A percentile compares a stretch with the other conserved stretches of the same genome.
Conservation (phyloP, 148 eudicot genomes). For the Mesembryanthemum crystallinum region DNA sequence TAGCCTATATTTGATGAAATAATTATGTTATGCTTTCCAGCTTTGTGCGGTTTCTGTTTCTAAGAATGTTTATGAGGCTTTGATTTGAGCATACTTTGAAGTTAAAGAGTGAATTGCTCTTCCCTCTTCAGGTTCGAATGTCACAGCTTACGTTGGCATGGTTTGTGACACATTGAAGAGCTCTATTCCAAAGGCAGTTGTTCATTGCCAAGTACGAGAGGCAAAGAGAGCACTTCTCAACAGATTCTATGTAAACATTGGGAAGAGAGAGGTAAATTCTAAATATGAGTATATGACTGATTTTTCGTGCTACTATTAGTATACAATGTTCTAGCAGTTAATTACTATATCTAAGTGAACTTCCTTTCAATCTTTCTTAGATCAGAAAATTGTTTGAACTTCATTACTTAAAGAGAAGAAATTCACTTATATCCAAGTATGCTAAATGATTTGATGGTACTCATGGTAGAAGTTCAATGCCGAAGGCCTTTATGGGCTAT, state of each 20-base stretch:
- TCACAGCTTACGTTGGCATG: constrained; percentile 80
- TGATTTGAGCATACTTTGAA: not conserved
- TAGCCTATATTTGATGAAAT: not conserved
- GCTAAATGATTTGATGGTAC: not conserved
- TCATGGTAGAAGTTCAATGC: too few species aligned
- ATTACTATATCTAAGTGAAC: not conserved
- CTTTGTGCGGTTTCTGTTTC: not conserved
- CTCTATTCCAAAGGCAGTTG: constrained; percentile 94
- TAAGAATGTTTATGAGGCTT: not conserved
- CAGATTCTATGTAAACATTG: constrained; percentile 77
- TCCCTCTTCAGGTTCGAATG: constrained; percentile 70
- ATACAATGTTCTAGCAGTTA: not conserved
- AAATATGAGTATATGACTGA: not conserved
- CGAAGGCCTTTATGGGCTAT: not conserved
- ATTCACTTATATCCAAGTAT: too few species aligned
- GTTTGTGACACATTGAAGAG: constrained; percentile 81
- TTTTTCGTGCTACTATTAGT: not conserved
- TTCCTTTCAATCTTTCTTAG: not conserved
- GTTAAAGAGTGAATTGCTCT: not conserved
- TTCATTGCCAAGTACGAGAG: constrained; percentile 89
- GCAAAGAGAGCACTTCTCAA: constrained; percentile 82
- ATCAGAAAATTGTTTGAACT: not conserved
- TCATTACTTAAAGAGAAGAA: too few species aligned
- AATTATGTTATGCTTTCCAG: not conserved
- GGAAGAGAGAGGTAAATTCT: constrained; percentile 73